Evolutionary conservation across 2,329 filamentous ascomycete genomes (phyloP).

Genomic region (Botryotinia calthae): DNA sequence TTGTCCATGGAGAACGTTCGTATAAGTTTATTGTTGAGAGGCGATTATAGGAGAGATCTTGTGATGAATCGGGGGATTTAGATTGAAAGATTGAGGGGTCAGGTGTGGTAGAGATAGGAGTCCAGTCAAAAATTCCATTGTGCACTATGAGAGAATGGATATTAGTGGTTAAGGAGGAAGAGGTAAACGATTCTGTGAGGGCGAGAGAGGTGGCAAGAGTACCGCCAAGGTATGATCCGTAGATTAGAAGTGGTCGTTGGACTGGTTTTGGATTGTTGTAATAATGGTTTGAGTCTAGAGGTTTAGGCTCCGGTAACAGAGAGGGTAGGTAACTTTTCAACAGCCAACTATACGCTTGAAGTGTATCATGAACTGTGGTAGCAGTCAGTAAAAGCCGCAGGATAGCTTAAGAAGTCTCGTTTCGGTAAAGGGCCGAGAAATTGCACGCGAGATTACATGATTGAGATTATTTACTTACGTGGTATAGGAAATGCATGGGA

Average conservation of each 20-base stretch:
- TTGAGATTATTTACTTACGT: background rate
- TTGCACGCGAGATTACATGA: background rate
- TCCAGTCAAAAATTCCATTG: constrained; percentile 66
- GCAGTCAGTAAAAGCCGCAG: constrained; percentile 41
- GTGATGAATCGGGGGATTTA: background rate
- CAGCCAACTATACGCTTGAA: constrained; percentile 47
- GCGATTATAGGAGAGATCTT: background rate
- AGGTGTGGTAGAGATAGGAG: constrained; percentile 54
- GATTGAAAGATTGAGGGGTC: background rate
- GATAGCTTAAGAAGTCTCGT: background rate
- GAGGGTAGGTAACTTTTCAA: constrained; percentile 26
- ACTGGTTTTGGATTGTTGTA: constrained; percentile 27
- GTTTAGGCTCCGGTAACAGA: constrained; percentile 13
- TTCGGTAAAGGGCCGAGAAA: background rate
- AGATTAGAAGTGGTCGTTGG: constrained; percentile 44
- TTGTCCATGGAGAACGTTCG: constrained; percentile 24
- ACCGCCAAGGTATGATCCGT: constrained; percentile 58
- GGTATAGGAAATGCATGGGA: constrained; percentile 15
- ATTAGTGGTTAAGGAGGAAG: constrained; percentile 39
- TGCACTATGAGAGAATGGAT: constrained; percentile 51
- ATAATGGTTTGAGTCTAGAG: background rate
- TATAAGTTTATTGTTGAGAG: background rate
- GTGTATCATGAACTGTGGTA: constrained; percentile 54
- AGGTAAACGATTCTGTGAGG: constrained; percentile 51
- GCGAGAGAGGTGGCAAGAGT: constrained; percentile 56